Evolutionary conservation across 2,329 filamentous ascomycete species (phyloP), one percentile per base, ranked within the genome.

Genomic region (Epicoccum nigrum): DNA sequence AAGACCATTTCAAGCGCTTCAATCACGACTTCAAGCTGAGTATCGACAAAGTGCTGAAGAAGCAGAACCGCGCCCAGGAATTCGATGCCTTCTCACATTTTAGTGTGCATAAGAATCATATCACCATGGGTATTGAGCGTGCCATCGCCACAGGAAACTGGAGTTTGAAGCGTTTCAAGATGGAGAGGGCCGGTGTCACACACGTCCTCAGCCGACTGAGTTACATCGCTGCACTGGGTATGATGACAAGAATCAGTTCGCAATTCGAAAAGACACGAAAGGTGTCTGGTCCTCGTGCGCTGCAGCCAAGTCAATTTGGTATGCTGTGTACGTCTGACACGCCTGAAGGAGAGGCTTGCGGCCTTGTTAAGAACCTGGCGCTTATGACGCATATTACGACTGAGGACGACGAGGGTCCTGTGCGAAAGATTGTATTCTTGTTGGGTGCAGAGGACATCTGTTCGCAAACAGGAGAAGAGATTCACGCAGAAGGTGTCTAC

Each of bases 341-440:
- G 0, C 94, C 94, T 6, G 94, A 99, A 86, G 94, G 94, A 76
- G 94, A 99, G 78, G 92, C 94, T 9, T 99, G 94, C 77, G 94
- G 94, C 81, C 77, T 99, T 50, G 92, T 99, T 63, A 99, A 99
- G 81, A 99, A 99, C 69, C 76, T 99, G 78, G 94, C 94, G 7
- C 80, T 99, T 50, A 99, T 99, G 94, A 99, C 95, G 43, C 95
- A 99, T 69, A 97, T 99, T 63, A 99, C 94, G 0, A 99, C 94
- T 1, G 91, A 96, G 58, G 91, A 96, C 49, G 92, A 97, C 49
- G 94, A 97, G 70, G 90, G 86, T 15, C 92, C 94, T 1, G 90
- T 99, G 13, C 88, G 87, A 64, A 87, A 90, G 65, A 86, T 95
- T 71, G 86, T 97, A 1, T 94, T 92, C 69, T 86, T 90, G 48